Conservation (phyloP, 2,329 filamentous ascomycete genomes). For the Aspergillus fumigatiaffinis region DNA sequence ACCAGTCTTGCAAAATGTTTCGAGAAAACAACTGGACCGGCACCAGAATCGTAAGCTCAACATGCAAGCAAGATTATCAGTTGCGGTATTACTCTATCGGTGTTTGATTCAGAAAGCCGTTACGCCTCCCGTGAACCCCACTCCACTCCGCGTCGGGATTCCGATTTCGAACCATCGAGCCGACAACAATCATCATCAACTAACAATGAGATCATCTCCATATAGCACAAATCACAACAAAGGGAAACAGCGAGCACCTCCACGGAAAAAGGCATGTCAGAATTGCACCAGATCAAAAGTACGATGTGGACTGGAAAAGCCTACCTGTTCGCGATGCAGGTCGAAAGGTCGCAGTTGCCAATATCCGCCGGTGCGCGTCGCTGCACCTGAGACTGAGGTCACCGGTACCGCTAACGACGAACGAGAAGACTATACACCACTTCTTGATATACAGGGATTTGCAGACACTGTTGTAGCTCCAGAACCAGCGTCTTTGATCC, state of each 20-base stretch:
- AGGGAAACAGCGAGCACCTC: not conserved
- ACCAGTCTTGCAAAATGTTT: too few relatives aligned
- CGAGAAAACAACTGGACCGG: too few relatives aligned
- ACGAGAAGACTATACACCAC: not conserved
- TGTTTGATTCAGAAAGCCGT: too few relatives aligned
- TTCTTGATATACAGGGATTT: not conserved
- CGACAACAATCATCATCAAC: not conserved
- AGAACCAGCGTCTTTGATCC: not conserved
- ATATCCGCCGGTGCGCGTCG: slow-evolving; percentile 4
- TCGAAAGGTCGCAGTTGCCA: slow-evolving; percentile 12
- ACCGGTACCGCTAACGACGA: not conserved
- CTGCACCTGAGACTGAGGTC: not conserved
- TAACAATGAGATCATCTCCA: not conserved
- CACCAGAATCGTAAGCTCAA: too few relatives aligned
- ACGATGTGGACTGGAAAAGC: slow-evolving; percentile 15
- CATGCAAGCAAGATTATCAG: too few relatives aligned
- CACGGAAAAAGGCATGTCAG: slow-evolving; percentile 18
- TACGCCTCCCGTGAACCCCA: too few relatives aligned
- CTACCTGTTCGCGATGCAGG: slow-evolving; percentile 16
- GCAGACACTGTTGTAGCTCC: not conserved
- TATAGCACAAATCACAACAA: not conserved
- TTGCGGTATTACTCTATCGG: too few relatives aligned
- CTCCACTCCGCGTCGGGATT: too few relatives aligned
- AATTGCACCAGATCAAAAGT: slow-evolving; percentile 18
- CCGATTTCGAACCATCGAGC: too few relatives aligned